These are phyloP conservation scores for Phanerochaete carnosa DNA, from an alignment of 768 basidiomycete species.

Conservation along the genomic window DNA sequence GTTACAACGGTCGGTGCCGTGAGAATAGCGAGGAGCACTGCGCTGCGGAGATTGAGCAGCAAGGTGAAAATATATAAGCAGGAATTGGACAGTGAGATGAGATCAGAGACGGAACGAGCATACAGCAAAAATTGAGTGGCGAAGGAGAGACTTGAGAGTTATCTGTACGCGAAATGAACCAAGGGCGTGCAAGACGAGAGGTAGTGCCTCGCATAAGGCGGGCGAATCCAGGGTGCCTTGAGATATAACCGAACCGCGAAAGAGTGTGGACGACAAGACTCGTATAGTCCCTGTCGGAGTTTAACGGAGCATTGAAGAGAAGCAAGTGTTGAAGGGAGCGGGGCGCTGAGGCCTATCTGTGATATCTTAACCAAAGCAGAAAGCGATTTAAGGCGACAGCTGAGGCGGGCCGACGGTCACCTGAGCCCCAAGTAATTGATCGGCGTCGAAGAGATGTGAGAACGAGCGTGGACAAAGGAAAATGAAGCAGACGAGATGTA, in stretches of 20 bases:
- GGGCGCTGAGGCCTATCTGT: conserved; percentile 3
- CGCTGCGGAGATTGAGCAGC: neutral
- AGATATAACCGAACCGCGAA: neutral
- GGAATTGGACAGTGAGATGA: conserved; percentile 2
- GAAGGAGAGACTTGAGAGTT: neutral
- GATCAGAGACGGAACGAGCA: neutral
- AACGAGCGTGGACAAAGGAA: conserved; percentile 5
- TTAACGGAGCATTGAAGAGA: neutral
- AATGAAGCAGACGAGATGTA: conserved; percentile 11
- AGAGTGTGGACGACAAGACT: conserved; percentile 8
- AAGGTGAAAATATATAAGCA: conserved; percentile 3
- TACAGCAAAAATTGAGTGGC: neutral
- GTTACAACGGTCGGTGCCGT: conserved; percentile 1
- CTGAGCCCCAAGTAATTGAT: neutral
- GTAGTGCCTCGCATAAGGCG: neutral
- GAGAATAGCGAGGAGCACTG: conserved; percentile 1
- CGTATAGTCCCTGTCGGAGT: neutral
- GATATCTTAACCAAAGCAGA: neutral
- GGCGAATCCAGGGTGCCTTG: conserved; percentile 9
- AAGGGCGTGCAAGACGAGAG: neutral
- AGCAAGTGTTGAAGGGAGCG: conserved; percentile 1
- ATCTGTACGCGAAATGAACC: conserved; percentile 3
- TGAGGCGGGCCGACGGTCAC: neutral
- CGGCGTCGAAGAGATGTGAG: conserved; percentile 5
- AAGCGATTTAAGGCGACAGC: neutral